Conservation (phyloP, 805 yeast genomes). For the Wickerhamomyces alni region DNA sequence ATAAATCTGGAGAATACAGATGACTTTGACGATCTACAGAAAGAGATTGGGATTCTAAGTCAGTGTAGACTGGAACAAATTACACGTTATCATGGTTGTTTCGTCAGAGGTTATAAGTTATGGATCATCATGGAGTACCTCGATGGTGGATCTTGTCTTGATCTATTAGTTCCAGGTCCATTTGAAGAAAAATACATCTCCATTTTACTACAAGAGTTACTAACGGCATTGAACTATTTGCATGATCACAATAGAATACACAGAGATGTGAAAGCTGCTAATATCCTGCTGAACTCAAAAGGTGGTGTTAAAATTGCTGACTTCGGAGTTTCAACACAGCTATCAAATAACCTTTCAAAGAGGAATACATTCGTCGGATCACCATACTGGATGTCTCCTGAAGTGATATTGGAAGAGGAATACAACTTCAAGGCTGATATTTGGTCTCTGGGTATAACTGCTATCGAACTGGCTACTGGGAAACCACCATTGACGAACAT, state of each 20-base stretch:
- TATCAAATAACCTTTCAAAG: slow-evolving; percentile 58
- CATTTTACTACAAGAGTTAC: slow-evolving; percentile 72
- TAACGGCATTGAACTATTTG: slow-evolving; percentile 63
- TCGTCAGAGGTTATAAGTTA: slow-evolving; percentile 72
- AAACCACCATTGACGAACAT: slow-evolving; percentile 94
- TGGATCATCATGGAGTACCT: slow-evolving; percentile 98
- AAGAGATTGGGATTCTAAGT: slow-evolving; percentile 79
- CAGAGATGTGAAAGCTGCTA: slow-evolving; percentile 92
- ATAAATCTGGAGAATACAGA: slow-evolving; percentile 86
- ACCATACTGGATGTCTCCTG: slow-evolving; percentile 99
- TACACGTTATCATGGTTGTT: slow-evolving; percentile 85
- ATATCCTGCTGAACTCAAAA: slow-evolving; percentile 60
- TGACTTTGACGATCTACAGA: slow-evolving; percentile 89
- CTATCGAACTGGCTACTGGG: slow-evolving; percentile 91
- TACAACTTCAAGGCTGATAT: slow-evolving; percentile 88
- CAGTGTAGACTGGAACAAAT: slow-evolving; percentile 78
- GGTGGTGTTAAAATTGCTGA: slow-evolving; percentile 89
- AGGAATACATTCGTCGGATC: slow-evolving; percentile 71
- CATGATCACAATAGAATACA: slow-evolving; percentile 82
- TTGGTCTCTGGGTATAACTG: slow-evolving; percentile 95
- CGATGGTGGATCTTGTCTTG: slow-evolving; percentile 89
- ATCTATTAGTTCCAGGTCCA: slow-evolving; percentile 74
- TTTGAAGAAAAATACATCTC: slow-evolving; percentile 79
- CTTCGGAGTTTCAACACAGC: slow-evolving; percentile 90
- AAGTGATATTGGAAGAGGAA: slow-evolving; percentile 86